Percentiles rank a stretch among this genome's conserved stretches.
Conservation (phyloP, 31 red algal species). For the Pterothamnion heteromorphum region DNA sequence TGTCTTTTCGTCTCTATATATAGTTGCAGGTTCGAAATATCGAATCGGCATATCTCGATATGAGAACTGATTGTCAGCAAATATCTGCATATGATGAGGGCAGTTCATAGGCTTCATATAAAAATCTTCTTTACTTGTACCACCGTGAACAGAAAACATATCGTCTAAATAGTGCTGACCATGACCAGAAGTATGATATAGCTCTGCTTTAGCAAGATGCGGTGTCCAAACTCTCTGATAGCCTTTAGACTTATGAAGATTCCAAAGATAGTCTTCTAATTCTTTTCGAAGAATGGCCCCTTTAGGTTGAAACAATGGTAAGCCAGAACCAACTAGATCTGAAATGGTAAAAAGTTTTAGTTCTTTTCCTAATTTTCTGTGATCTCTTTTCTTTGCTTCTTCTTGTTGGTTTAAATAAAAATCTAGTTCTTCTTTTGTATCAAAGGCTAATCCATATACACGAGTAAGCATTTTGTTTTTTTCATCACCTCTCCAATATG, state of each 20-base stretch:
- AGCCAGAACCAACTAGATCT: not conserved
- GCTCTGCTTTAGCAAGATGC: not conserved
- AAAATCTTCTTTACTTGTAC: slow-evolving; percentile 9
- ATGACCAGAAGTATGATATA: slow-evolving; percentile 19
- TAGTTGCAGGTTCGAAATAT: slow-evolving; percentile 13
- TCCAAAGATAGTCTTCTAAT: slow-evolving; percentile 12
- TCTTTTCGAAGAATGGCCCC: not conserved
- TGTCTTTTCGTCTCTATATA: not conserved
- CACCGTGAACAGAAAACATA: not conserved
- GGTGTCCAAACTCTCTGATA: slow-evolving; percentile 16
- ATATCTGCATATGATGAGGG: slow-evolving; percentile 12
- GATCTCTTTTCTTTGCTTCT: slow-evolving; percentile 22
- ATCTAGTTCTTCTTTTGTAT: not conserved
- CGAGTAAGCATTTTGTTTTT: slow-evolving; percentile 7
- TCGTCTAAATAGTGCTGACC: not conserved
- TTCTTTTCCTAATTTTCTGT: not conserved
- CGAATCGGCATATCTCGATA: slow-evolving; percentile 10
- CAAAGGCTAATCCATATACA: not conserved
- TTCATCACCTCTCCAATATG: slow-evolving; percentile 10
- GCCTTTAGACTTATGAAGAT: slow-evolving; percentile 3
- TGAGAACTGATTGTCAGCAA: slow-evolving; percentile 25
- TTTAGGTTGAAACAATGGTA: not conserved
- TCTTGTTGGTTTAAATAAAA: not conserved
- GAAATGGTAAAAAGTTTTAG: not conserved
- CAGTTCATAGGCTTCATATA: slow-evolving; percentile 22